These are phyloP conservation scores for Pythium dissotocum DNA, from an alignment of 352 stramenopile species.

Conservation along the genomic window DNA sequence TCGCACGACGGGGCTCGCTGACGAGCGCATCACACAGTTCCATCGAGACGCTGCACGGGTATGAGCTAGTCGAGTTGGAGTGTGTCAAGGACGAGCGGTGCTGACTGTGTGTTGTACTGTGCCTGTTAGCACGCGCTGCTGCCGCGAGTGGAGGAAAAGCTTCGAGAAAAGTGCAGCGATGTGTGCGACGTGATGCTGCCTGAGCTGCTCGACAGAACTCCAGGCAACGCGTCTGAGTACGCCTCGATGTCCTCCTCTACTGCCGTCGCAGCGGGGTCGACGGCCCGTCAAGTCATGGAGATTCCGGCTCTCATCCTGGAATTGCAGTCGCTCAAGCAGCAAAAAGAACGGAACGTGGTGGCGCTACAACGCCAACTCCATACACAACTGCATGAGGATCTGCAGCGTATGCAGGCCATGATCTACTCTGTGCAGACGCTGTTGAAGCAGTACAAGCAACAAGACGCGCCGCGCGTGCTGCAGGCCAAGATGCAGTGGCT, in stretches of 20 bases:
- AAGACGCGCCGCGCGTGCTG: conserved; percentile 36
- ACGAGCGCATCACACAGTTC: conserved; percentile 18
- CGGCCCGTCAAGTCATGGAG: conserved; percentile 32
- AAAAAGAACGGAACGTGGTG: conserved; percentile 16
- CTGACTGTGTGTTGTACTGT: not conserved
- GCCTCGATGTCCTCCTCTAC: not conserved
- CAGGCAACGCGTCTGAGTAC: not conserved
- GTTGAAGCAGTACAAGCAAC: conserved; percentile 36
- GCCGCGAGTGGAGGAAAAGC: conserved; percentile 32
- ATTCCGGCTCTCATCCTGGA: conserved; percentile 40
- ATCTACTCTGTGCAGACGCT: conserved; percentile 21
- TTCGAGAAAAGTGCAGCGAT: conserved; percentile 33
- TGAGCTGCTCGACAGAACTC: conserved; percentile 21
- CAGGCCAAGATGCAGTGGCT: conserved; percentile 37
- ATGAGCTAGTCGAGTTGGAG: not conserved
- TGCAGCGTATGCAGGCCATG: conserved; percentile 31
- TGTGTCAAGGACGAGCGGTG: not conserved
- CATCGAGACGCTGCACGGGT: conserved; percentile 34
- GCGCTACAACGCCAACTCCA: conserved; percentile 17
- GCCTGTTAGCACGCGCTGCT: conserved; percentile 30
- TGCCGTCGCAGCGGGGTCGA: not conserved
- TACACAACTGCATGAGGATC: conserved; percentile 24
- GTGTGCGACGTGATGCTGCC: conserved; percentile 39
- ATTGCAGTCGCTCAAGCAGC: conserved; percentile 24
- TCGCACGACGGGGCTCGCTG: conserved; percentile 21